Base-by-base conservation (phyloP, 2,329 filamentous ascomycete species). In the Penicillium digitatum region DNA sequence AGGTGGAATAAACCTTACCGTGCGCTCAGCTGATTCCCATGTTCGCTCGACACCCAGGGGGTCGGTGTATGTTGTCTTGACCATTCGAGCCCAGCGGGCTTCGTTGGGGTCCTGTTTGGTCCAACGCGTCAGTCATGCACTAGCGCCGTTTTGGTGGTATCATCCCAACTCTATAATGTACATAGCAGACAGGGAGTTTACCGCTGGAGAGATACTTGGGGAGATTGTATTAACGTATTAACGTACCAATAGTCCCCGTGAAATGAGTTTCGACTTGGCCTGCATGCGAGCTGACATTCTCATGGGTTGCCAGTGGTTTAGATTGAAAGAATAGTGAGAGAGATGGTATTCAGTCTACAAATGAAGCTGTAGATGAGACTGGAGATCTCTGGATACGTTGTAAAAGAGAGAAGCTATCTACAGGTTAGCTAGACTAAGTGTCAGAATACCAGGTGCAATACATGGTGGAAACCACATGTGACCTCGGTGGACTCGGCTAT, bases 11-110 rank as follows among this genome's bases (percentile, higher is more conserved):
- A 22, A 42, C 48, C 67, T 59, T 59, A 77, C 75, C 69, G 70
- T 71, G 55, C 76, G 66, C 59, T 78, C 75, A 5, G 73, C 74
- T 7, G 73, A 74, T 58, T 78, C 76, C 76, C 76, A 78, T 16
- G 70, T 72, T 48, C 76, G 66, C 53, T 73, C 60, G 8, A 74
- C 68, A 5, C 76, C 76, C 24, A 73, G 59, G 0, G 76, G 76
- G 57, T 78, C 76, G 31, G 61, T 62, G 57, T 78, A 78, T 3
- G 69, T 76, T 11, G 70, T 72, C 56, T 76, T 77, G 29, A 76
- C 67, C 50, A 77, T 60, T 56, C 69, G 66, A 40, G 72, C 68
- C 76, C 76, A 78, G 64, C 65, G 70, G 35, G 76, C 74, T 50
- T 77, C 73, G 16, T 63, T 58, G 32, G 70, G 64, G 44, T 72